Evolutionary conservation across 495 filamentous ascomycete species (phyloP).

Genomic region (Hypoxylon fragiforme): DNA sequence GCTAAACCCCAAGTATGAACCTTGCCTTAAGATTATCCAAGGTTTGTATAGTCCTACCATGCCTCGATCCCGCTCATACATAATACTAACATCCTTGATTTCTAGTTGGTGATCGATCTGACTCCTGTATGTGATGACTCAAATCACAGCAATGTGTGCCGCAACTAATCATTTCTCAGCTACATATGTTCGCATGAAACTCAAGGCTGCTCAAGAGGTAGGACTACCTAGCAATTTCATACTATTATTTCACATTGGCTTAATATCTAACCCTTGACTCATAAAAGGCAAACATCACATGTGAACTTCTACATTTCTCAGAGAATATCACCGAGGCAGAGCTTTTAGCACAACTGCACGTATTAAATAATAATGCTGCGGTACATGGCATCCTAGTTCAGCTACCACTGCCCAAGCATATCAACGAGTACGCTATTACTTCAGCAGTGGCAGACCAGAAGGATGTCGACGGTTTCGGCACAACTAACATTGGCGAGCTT

Average conservation of each 20-base stretch:
- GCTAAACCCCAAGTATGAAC: constrained; percentile 81
- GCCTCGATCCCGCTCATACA: background rate
- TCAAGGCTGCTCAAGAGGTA: constrained; percentile 95
- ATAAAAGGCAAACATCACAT: constrained; percentile 79
- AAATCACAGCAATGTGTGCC: constrained; percentile 7
- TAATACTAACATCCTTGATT: constrained; percentile 9
- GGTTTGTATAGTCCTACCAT: constrained; percentile 54
- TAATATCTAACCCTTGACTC: constrained; percentile 29
- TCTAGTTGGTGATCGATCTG: constrained; percentile 81
- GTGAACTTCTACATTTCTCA: constrained; percentile 79
- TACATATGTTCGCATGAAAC: constrained; percentile 99
- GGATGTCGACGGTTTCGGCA: constrained; percentile 97
- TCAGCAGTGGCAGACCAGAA: constrained; percentile 90
- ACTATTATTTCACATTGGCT: constrained; percentile 1
- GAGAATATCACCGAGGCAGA: constrained; percentile 82
- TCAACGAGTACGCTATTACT: constrained; percentile 87
- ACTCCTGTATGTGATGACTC: constrained; percentile 73
- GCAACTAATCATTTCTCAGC: constrained; percentile 54
- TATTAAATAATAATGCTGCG: constrained; percentile 82
- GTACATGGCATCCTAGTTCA: constrained; percentile 95
- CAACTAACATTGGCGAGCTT: constrained; percentile 90
- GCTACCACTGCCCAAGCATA: constrained; percentile 82
- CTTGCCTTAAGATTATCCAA: constrained; percentile 90
- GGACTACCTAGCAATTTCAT: constrained; percentile 21
- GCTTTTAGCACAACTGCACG: constrained; percentile 76